Conservation (phyloP, 495 filamentous ascomycete genomes). For the Talaromyces adpressus region DNA sequence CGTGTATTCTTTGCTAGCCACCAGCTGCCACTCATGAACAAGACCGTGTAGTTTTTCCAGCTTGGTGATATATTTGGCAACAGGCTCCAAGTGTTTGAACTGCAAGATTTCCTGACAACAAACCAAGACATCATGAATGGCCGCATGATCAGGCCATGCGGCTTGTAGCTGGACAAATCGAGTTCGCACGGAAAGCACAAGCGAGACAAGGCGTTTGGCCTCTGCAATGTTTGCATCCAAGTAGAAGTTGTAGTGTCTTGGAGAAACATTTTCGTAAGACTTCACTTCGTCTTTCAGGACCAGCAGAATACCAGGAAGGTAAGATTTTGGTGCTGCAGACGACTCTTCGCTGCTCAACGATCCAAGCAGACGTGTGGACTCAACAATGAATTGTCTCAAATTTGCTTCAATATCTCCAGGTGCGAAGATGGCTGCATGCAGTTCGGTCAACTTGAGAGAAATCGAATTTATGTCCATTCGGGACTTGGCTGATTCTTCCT, state of each 20-base stretch:
- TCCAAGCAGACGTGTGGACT: slow-evolving; percentile 31
- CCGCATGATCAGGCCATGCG: slow-evolving; percentile 66
- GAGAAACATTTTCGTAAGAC: slow-evolving; percentile 18
- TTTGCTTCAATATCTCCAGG: slow-evolving; percentile 18
- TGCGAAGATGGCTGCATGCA: slow-evolving; percentile 47
- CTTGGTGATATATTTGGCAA: slow-evolving; percentile 75
- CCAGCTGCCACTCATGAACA: slow-evolving; percentile 88
- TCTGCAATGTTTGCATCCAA: slow-evolving; percentile 68
- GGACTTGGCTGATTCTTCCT: slow-evolving; percentile 19
- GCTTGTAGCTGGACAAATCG: slow-evolving; percentile 65
- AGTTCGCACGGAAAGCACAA: slow-evolving; percentile 57
- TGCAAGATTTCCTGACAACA: slow-evolving; percentile 67
- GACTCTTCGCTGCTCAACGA: slow-evolving; percentile 27
- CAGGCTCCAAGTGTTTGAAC: slow-evolving; percentile 72
- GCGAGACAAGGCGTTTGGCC: slow-evolving; percentile 57
- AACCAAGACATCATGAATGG: slow-evolving; percentile 65
- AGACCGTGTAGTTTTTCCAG: slow-evolving; percentile 75
- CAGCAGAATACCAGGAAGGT: slow-evolving; percentile 60
- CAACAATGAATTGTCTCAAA: slow-evolving; percentile 29
- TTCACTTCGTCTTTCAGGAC: slow-evolving; percentile 53
- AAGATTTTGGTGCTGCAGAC: slow-evolving; percentile 26
- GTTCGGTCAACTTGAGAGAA: slow-evolving; percentile 41
- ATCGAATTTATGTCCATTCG: slow-evolving; percentile 36
- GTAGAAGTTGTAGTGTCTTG: slow-evolving; percentile 77
- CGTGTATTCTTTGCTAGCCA: slow-evolving; percentile 74